Evolutionary conservation across 169 alveolate genomes (phyloP), one percentile per base, ranked within the genome.

Genomic region (Plasmodium gonderi): DNA sequence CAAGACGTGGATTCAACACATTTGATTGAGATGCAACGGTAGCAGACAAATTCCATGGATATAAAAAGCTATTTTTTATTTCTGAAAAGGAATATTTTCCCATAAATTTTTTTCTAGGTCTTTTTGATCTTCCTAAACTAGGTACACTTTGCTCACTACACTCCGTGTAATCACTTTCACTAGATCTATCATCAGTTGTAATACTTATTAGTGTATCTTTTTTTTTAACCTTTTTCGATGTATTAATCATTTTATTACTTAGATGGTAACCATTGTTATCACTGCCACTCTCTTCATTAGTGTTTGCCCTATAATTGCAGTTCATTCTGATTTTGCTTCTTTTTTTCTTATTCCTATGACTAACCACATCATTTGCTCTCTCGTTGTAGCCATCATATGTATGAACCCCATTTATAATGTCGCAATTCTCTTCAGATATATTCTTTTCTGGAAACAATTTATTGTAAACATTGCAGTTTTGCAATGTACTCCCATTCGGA

Each of bases 1-100:
- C 40, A 64, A 33, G 49, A 29, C 36, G 69, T 23, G 91, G 79
- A 69, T 9, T 38, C 45, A 33, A 31, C 23, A 67, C 69, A 80
- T 12, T 11, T 47, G 67, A 76, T n/a, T 65, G 78, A 38, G 68
- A 40, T 31, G 17, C 17, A 38, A 36, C 26, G 9, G 72, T 23
- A n/a, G 36, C 47, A 40, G 11, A 11, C 40, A 20, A 29, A 81
- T 11, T 42, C 82, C 72, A 81, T 14, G 89, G 87, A 2, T 47
- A 51, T 44, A 36, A 14, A 29, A 85, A 54, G 36, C 79, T 75
- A 74, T 75, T 64, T 75, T 40, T 78, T 75, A 85, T 85, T 45
- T 85, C 92, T 11, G 85, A 75, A 85, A 85, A 85, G 47, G 36
- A 75, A 75, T 85, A 85, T 23, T 85, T 85, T 5, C 92, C 92